Conservation (phyloP, 1,284 basidiomycete genomes). For the Pseudozyma tsukubaensis region DNA sequence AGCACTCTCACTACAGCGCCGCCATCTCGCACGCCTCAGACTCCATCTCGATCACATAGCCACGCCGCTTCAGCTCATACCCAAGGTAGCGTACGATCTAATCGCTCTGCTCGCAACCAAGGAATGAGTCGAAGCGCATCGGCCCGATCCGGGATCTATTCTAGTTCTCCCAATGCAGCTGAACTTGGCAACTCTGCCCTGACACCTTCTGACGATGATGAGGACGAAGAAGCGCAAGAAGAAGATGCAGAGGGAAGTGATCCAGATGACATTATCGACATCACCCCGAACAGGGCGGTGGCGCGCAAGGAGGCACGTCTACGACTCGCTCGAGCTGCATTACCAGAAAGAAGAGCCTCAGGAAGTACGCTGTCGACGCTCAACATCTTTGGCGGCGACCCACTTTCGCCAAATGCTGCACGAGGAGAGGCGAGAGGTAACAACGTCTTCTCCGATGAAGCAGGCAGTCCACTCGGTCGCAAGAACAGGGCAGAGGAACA, state of each 20-base stretch:
- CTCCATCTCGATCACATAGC: conserved; percentile 3
- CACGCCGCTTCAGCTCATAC: neutral
- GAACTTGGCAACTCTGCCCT: conserved; percentile 23
- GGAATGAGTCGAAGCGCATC: conserved; percentile 37
- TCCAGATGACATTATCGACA: conserved; percentile 57
- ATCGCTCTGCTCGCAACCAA: conserved; percentile 11
- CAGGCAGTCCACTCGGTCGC: conserved; percentile 35
- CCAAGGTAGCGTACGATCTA: conserved; percentile 26
- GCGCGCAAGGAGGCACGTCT: conserved; percentile 47
- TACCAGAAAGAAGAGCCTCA: conserved; percentile 37
- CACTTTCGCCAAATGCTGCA: neutral
- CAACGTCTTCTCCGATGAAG: conserved; percentile 33
- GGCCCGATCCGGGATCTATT: conserved; percentile 29
- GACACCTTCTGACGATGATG: conserved; percentile 14
- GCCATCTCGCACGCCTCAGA: conserved; percentile 22
- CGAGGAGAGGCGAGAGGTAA: conserved; percentile 5
- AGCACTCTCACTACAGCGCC: conserved; percentile 12
- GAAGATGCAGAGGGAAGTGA: conserved; percentile 43
- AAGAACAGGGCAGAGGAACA: conserved; percentile 7
- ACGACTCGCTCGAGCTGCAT: conserved; percentile 48
- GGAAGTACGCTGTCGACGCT: conserved; percentile 40
- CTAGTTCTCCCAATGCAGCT: conserved; percentile 30
- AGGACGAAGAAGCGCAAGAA: conserved; percentile 18
- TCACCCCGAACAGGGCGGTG: conserved; percentile 44
- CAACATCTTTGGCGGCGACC: conserved; percentile 30